These are phyloP conservation scores for Nemania serpens DNA, from an alignment of 2,329 filamentous ascomycete species.

Conservation along the genomic window DNA sequence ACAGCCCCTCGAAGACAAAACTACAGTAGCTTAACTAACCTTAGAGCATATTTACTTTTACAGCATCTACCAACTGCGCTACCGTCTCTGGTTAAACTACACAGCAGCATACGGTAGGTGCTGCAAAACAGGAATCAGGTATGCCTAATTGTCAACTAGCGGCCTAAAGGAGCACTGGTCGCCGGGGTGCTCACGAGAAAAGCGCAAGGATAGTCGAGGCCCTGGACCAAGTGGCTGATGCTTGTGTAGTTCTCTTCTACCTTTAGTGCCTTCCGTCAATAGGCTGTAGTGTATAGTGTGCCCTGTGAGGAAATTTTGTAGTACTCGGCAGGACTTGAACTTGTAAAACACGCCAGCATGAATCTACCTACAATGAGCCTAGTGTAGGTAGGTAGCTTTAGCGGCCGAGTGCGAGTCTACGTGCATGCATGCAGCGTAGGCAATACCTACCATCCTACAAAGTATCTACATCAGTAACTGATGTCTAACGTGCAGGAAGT, in stretches of 20 bases:
- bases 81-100: background rate
- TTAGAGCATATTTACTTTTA: background rate
- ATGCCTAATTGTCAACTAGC: background rate
- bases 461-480: too few relatives aligned
- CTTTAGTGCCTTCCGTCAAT: background rate
- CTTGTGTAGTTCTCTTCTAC: background rate
- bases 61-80: background rate
- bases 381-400: background rate
- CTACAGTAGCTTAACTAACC: background rate
- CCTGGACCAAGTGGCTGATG: slow-evolving; percentile 7
- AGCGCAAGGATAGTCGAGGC: slow-evolving; percentile 1
- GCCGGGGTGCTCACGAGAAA: slow-evolving; percentile 8
- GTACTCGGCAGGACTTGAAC: too few relatives aligned
- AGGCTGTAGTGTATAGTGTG: background rate
- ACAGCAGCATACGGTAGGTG: background rate
- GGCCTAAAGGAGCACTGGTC: slow-evolving; percentile 11
- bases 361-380: background rate
- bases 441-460: too few relatives aligned
- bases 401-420: background rate
- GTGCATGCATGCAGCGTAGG: background rate
- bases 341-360: background rate
- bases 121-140: background rate
- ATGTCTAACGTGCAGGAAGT: too few relatives aligned
- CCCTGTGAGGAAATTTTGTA: background rate
- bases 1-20: background rate